phyloP scores from a whole-genome alignment of 108 stramenopile genomes.

The Stephanodiscus minutulus region DNA sequence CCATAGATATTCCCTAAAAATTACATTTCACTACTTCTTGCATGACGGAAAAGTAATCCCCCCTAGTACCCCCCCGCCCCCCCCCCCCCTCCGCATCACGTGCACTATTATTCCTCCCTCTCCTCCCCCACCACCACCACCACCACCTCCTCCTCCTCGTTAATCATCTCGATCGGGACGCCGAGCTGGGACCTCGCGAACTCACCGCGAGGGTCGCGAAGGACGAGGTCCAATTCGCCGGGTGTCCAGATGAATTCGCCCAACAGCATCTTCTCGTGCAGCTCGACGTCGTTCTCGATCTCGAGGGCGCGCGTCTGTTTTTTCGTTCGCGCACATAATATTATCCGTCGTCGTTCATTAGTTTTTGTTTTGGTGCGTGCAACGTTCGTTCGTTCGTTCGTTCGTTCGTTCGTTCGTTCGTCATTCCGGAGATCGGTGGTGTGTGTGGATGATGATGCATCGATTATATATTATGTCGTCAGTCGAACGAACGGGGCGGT shows the following conservation, averaged over 20 bases:
- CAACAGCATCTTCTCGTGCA: constrained; percentile 21
- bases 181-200: background rate
- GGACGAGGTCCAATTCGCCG: constrained; percentile 8
- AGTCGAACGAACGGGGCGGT: too few relatives aligned
- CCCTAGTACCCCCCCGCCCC: background rate
- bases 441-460: too few relatives aligned
- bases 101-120: too few relatives aligned
- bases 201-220: constrained; percentile 6
- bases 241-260: constrained; percentile 28
- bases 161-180: background rate
- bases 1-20: too few relatives aligned
- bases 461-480: too few relatives aligned
- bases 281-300: constrained; percentile 26
- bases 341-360: too few relatives aligned
- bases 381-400: too few relatives aligned
- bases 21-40: background rate
- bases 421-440: too few relatives aligned
- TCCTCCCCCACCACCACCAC: background rate
- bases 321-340: too few relatives aligned
- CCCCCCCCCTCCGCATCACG: background rate
- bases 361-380: background rate
- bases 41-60: background rate
- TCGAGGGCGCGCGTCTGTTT: constrained; percentile 2
- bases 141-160: background rate
- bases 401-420: too few relatives aligned